phyloP scores from a whole-genome alignment of 352 stramenopile species.

The Phytopythium kandeliae region DNA sequence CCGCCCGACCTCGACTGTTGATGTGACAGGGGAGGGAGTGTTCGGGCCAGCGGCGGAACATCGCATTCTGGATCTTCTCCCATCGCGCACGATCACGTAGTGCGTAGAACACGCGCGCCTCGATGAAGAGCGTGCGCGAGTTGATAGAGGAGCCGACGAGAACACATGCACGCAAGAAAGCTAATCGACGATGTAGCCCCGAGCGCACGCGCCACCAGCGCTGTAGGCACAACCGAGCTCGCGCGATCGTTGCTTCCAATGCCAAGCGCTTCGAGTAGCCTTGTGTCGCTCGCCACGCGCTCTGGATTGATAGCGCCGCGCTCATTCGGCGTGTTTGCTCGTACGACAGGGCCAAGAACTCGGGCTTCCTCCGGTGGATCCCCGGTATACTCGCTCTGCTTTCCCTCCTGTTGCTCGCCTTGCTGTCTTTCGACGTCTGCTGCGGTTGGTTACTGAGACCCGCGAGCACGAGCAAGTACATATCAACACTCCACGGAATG shows the following conservation, averaged over 20 bases:
- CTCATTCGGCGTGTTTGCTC: slow-evolving; percentile 39
- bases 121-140: slow-evolving; percentile 63
- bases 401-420: background rate
- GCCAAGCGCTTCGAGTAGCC: slow-evolving; percentile 32
- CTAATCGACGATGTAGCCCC: slow-evolving; percentile 38
- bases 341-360: slow-evolving; percentile 51
- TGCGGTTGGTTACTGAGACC: slow-evolving; percentile 12
- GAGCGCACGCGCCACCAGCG: slow-evolving; percentile 60
- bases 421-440: background rate
- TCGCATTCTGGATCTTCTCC: slow-evolving; percentile 17
- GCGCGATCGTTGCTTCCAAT: slow-evolving; percentile 44
- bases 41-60: slow-evolving; percentile 35
- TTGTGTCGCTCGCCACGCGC: slow-evolving; percentile 35
- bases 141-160: slow-evolving; percentile 49
- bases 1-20: slow-evolving; percentile 22
- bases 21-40: slow-evolving; percentile 45
- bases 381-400: background rate
- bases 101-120: slow-evolving; percentile 39
- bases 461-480: slow-evolving; percentile 62
- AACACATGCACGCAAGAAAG: slow-evolving; percentile 42
- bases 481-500: slow-evolving; percentile 71
- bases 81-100: slow-evolving; percentile 29
- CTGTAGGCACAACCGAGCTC: slow-evolving; percentile 56
- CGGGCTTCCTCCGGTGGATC: background rate
- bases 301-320: slow-evolving; percentile 47